These are phyloP conservation scores for Trichosphaerium sp. DNA, from an alignment of 78 protist genomes.

Conservation along the genomic window DNA sequence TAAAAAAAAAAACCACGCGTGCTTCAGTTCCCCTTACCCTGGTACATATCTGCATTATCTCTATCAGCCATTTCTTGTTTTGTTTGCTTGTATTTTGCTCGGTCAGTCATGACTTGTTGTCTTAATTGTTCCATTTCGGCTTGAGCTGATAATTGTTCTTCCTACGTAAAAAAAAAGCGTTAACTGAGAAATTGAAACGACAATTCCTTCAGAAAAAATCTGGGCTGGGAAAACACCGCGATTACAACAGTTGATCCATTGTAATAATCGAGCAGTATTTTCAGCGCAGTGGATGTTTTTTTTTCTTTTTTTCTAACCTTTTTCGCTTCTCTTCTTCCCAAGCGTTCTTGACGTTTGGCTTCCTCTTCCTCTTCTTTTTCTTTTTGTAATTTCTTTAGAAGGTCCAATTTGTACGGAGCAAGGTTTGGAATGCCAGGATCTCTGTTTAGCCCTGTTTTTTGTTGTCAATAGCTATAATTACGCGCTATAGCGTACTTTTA, in stretches of 20 bases:
- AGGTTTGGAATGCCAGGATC: slow-evolving; percentile 89
- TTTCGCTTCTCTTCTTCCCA: no score
- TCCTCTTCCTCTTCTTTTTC: slow-evolving; percentile 14
- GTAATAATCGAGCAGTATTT: no score
- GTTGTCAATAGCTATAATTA: not conserved
- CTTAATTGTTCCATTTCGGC: slow-evolving; percentile 17
- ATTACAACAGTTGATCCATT: no score
- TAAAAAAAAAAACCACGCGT: no score
- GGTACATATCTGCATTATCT: not conserved
- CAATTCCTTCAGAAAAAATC: no score
- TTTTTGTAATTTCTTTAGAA: slow-evolving; percentile 40
- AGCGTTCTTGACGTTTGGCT: no score
- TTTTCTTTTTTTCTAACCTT: slow-evolving; percentile 23
- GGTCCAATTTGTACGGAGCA: slow-evolving; percentile 75
- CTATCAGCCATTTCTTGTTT: slow-evolving; percentile 5
- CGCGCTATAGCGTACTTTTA: not conserved
- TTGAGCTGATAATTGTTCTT: no score
- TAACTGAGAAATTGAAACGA: no score
- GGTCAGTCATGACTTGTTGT: slow-evolving; percentile 19
- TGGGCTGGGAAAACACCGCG: no score
- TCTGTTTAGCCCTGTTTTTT: slow-evolving; percentile 33
- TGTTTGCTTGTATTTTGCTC: slow-evolving; percentile 13
- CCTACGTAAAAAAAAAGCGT: no score
- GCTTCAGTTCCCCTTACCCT: no score
- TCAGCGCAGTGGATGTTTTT: no score